Conservation (phyloP, 306 rosid genomes). For the Mimosa bimucronata region DNA sequence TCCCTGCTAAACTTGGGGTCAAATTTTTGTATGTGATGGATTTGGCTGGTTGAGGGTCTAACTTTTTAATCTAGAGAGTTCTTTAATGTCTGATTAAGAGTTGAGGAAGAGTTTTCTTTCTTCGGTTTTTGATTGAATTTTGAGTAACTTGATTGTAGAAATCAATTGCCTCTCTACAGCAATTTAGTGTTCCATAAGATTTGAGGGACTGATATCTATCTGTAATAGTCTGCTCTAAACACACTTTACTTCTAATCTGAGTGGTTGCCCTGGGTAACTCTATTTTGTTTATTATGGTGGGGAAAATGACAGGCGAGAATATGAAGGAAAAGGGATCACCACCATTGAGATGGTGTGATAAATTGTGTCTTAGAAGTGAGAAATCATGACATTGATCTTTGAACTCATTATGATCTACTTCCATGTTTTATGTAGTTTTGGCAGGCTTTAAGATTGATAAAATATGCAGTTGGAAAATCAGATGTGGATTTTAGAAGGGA, state of each 20-base stretch:
- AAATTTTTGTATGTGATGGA: constrained; percentile 18
- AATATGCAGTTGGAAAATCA: constrained; percentile 85
- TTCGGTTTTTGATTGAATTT: background rate
- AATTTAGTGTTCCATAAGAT: background rate
- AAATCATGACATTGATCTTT: background rate
- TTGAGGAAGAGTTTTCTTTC: too few relatives aligned
- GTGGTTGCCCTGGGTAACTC: background rate
- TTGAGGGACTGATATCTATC: constrained; percentile 5
- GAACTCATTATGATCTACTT: constrained; percentile 16
- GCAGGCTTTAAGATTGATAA: constrained; percentile 94
- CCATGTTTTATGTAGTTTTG: constrained; percentile 22
- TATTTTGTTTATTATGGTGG: background rate
- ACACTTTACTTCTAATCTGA: background rate
- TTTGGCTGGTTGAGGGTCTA: constrained; percentile 5
- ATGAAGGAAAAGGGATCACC: background rate
- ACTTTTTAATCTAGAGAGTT: background rate
- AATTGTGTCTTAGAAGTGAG: background rate
- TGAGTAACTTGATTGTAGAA: background rate
- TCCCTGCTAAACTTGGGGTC: constrained; percentile 26
- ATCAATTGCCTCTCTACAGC: background rate
- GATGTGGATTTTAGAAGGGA: constrained; percentile 97
- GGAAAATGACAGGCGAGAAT: background rate
- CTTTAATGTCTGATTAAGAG: too few relatives aligned
- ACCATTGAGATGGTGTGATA: background rate
- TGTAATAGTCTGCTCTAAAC: background rate